Evolutionary conservation across 257 asterid genomes (phyloP), one percentile per base, ranked within the genome.

Genomic region (Nemophila menziesii): DNA sequence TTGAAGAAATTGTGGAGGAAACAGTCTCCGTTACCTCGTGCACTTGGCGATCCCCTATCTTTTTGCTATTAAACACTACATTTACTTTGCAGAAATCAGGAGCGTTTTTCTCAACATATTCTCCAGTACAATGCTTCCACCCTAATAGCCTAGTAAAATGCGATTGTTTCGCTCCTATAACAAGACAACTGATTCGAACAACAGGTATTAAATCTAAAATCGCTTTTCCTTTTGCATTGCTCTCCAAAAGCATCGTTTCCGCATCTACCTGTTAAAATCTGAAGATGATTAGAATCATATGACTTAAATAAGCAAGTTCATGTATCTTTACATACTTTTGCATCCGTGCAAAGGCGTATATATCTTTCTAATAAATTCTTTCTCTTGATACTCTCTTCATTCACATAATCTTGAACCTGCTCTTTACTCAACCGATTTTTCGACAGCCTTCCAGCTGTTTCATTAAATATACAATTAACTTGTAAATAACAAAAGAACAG

Each of bases 231-330:
- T 80, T 49, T 55, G 80, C 69, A 49, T 53, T 77, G 77, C 93
- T 84, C 74, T 84, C 95, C 54, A 80, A 68, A 43, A 84, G 73
- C 80, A 77, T 77, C 16, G 93, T 80, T 46, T 80, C 95, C 53
- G 70, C 95, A 12, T 44, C 57, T 20, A 84, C 74, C 93, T 84
- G 59, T 54, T 21, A 33, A 21, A 38, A 41, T n/a, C 22, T 39
- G 43, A 21, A 41, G 26, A 15, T 48, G 16, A 24, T 53, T 20
- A 34, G 37, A 27, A 33, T 12, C 47, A 15, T 16, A 21, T 14
- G 24, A 0, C 11, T 9, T 11, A 46, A 4, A 11, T 6, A 15
- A 16, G 6, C 5, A 29, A 20, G 19, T 41, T 16, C 20, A 5
- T 1, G 19, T 40, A 34, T 11, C 8, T 11, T 19, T 33, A 55